phyloP scores from a whole-genome alignment of 306 rosid genomes.

The Casuarina equisetifolia region DNA sequence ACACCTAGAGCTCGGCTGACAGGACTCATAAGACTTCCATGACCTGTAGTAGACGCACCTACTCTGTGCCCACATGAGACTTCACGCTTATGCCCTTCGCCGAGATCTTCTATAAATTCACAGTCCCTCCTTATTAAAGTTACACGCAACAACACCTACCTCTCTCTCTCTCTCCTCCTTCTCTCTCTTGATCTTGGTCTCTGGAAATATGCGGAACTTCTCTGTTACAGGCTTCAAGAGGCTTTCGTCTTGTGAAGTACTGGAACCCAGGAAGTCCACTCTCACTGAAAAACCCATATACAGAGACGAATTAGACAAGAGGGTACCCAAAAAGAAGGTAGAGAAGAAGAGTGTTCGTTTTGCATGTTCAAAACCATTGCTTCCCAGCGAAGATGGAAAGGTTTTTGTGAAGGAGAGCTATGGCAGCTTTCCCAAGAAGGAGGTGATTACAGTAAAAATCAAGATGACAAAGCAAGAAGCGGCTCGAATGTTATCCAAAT shows the following conservation, averaged over 20 bases:
- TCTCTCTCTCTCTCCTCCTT: neutral
- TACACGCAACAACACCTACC: neutral
- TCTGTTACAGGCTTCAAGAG: slow-evolving; percentile 24
- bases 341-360: slow-evolving; percentile 31
- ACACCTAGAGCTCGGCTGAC: neutral
- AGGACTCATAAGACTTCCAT: neutral
- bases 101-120: neutral
- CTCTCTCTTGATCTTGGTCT: too few relatives aligned
- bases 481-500: slow-evolving; percentile 44
- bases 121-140: neutral
- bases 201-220: slow-evolving; percentile 30
- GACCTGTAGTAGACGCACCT: neutral
- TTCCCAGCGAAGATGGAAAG: slow-evolving; percentile 33
- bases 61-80: neutral
- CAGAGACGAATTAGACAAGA: slow-evolving; percentile 49
- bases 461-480: slow-evolving; percentile 78
- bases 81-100: neutral
- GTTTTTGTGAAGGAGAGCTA: neutral
- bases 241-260: slow-evolving; percentile 11
- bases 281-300: slow-evolving; percentile 24
- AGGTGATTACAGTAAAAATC: slow-evolving; percentile 53
- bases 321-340: slow-evolving; percentile 17
- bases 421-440: slow-evolving; percentile 10
- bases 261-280: slow-evolving; percentile 12
- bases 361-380: slow-evolving; percentile 35